Conservation (phyloP, 2,329 filamentous ascomycete species). For the Microcyclospora pomicola region DNA sequence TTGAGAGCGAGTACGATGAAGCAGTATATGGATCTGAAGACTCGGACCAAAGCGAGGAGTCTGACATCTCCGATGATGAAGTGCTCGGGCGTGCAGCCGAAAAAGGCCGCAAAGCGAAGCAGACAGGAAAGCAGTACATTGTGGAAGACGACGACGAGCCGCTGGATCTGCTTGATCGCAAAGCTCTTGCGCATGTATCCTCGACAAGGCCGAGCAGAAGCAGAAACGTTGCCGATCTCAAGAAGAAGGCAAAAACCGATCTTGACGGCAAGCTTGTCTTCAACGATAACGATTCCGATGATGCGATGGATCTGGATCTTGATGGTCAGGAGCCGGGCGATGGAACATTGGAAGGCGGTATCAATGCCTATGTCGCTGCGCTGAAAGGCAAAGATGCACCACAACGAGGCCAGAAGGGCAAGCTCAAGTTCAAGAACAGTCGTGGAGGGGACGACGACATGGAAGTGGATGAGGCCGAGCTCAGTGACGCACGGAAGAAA, state of each 20-base stretch:
- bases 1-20: constrained; percentile 89
- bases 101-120: constrained; percentile 43
- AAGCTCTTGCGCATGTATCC: constrained; percentile 83
- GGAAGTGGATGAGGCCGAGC: constrained; percentile 32
- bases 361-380: constrained; percentile 49
- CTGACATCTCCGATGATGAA: constrained; percentile 50
- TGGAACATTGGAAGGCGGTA: constrained; percentile 33
- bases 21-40: constrained; percentile 63
- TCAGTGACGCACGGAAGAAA: constrained; percentile 14
- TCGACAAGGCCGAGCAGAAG: constrained; percentile 66
- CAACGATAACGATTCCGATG: constrained; percentile 31
- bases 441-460: constrained; percentile 27
- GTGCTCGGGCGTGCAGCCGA: constrained; percentile 33
- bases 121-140: constrained; percentile 56
- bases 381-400: constrained; percentile 46
- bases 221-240: constrained; percentile 29
- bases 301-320: constrained; percentile 47
- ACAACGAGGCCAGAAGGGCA: constrained; percentile 44
- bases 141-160: constrained; percentile 90
- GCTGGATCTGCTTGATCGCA: constrained; percentile 79
- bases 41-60: constrained; percentile 39
- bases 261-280: constrained; percentile 71
- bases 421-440: constrained; percentile 46
- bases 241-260: constrained; percentile 53
- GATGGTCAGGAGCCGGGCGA: constrained; percentile 23